A percentile compares a stretch with the other conserved stretches of the same genome.
These are phyloP conservation scores for Solanum ossicruentum DNA, from an alignment of 257 asterid species.

Conservation along the genomic window DNA sequence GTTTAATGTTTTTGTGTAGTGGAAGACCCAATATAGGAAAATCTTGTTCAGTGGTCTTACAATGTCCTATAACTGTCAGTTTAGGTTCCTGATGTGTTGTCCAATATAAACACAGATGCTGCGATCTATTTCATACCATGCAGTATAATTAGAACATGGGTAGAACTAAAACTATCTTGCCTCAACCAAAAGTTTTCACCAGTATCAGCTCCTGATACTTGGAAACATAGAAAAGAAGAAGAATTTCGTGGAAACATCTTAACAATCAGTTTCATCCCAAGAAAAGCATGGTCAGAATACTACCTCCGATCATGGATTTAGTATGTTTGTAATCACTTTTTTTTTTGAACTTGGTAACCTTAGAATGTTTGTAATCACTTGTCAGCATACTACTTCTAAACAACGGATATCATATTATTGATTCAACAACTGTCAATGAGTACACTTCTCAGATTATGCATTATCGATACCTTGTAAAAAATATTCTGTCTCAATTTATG, in stretches of 20 bases:
- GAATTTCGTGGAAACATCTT: background rate
- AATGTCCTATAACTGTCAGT: background rate
- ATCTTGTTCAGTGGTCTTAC: background rate
- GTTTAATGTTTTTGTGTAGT: background rate
- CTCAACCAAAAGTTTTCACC: background rate
- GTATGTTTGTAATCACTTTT: too few relatives aligned
- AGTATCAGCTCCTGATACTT: background rate
- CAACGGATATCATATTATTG: background rate
- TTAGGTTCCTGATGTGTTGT: background rate
- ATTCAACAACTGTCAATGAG: background rate
- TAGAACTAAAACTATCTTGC: background rate
- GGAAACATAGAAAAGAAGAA: background rate
- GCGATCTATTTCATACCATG: background rate
- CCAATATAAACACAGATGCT: background rate
- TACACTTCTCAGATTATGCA: background rate
- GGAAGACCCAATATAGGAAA: background rate
- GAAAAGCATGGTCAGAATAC: background rate
- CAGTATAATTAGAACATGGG: background rate
- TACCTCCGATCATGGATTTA: too few relatives aligned
- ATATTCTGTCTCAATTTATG: background rate
- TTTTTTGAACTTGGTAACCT: too few relatives aligned
- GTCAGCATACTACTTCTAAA: background rate
- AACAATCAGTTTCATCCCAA: background rate
- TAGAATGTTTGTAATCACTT: background rate
- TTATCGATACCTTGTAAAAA: background rate